Conservation (phyloP, 1,284 basidiomycete species). For the Waitea zeae region DNA sequence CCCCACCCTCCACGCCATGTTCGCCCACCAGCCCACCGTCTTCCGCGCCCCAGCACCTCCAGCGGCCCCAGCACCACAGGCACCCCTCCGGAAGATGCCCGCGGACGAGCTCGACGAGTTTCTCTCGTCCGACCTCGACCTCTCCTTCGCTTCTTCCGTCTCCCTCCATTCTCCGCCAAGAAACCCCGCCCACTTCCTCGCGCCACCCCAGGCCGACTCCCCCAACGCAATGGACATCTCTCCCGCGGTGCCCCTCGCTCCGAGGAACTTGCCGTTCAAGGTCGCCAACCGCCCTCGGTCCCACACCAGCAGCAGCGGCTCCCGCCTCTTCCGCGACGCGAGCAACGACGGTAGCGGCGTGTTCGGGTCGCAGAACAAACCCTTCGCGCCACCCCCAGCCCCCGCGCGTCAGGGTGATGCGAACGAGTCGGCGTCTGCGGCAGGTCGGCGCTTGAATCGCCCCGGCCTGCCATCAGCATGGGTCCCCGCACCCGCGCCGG, state of each 20-base stretch:
- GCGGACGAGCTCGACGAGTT: constrained; percentile 44
- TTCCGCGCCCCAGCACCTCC: too few species aligned
- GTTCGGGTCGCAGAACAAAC: too few species aligned
- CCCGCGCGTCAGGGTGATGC: too few species aligned
- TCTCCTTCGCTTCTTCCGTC: constrained; percentile 66
- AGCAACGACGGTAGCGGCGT: too few species aligned
- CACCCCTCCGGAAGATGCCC: constrained; percentile 27
- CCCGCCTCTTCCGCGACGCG: too few species aligned
- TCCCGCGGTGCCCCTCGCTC: constrained; percentile 26
- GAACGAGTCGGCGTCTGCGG: too few species aligned
- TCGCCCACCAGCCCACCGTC: too few species aligned
- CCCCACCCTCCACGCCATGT: too few species aligned
- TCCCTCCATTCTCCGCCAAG: constrained; percentile 61
- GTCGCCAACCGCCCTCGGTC: constrained; percentile 32
- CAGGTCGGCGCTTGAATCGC: too few species aligned
- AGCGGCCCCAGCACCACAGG: constrained; percentile 32
- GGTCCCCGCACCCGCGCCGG: constrained; percentile 12
- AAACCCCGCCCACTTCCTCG: too few species aligned
- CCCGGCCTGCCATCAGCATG: constrained; percentile 45
- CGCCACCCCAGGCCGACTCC: constrained; percentile 33
- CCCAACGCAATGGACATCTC: constrained; percentile 66
- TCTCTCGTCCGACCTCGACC: constrained; percentile 53
- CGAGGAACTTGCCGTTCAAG: constrained; percentile 9
- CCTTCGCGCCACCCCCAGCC: too few species aligned
- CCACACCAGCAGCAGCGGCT: constrained; percentile 36